A percentile compares a stretch with the other conserved stretches of the same genome.
Conservation (phyloP, 768 basidiomycete genomes). For the Wakefieldia striispora region DNA sequence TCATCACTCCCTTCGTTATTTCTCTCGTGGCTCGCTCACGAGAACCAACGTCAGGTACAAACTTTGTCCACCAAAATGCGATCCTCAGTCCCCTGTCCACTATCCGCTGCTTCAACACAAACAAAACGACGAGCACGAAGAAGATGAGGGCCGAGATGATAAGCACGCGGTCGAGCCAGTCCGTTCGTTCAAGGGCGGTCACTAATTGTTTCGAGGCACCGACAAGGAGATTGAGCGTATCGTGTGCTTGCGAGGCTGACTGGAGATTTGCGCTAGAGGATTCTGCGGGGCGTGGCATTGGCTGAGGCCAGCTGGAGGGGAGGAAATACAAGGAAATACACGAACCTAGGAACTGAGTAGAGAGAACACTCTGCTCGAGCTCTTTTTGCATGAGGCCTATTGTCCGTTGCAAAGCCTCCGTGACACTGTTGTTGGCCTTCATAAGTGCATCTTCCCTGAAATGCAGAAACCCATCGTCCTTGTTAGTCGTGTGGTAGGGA, state of each 20-base stretch:
- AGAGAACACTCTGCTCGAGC: conserved; percentile 84
- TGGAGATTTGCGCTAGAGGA: conserved; percentile 74
- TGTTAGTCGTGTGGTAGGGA: neutral
- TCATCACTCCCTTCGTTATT: conserved; percentile 6
- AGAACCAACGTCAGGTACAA: conserved; percentile 44
- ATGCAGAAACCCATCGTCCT: neutral
- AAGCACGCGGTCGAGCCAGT: conserved; percentile 88
- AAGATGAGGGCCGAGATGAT: conserved; percentile 78
- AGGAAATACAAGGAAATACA: neutral
- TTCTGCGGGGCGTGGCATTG: conserved; percentile 42
- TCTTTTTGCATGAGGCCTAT: conserved; percentile 87
- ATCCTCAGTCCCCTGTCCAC: conserved; percentile 76
- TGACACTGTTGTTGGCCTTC: conserved; percentile 87
- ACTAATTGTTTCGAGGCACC: conserved; percentile 81
- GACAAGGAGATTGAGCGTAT: conserved; percentile 68
- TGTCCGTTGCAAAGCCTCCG: conserved; percentile 82
- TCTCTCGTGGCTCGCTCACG: neutral
- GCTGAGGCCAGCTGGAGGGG: neutral
- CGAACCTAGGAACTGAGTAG: conserved; percentile 81
- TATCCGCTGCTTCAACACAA: conserved; percentile 85
- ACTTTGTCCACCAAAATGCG: conserved; percentile 87
- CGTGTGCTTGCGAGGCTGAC: conserved; percentile 74
- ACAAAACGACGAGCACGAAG: conserved; percentile 81
- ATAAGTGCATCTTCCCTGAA: conserved; percentile 80
- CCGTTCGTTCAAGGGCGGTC: conserved; percentile 83